Evolutionary conservation across 1,284 basidiomycete species (phyloP), one percentile per base, ranked within the genome.

Genomic region (Ganoderma leucocontextum): DNA sequence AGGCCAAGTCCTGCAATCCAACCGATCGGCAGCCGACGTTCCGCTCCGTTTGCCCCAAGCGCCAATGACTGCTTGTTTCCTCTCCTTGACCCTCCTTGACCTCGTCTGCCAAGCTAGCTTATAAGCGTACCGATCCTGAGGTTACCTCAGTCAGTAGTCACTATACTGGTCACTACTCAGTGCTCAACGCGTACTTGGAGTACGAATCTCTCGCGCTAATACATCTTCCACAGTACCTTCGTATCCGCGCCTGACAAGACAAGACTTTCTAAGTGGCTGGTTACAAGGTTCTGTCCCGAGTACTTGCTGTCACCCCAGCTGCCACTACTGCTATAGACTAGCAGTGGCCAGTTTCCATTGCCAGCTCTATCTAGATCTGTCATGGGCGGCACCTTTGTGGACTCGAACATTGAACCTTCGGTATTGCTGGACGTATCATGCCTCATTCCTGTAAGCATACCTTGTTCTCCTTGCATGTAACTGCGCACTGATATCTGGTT

Each of bases 21-120:
- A 25, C 52, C 52, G 52, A 55, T 55, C 52, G 52, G 52, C 52
- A 53, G 15, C 52, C 17, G 52, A 33, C 47, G 22, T 35, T 19
- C 52, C 52, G 52, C 52, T 55, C 52, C 25, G 25, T 55, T 13
- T 15, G 29, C 1, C 7, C 22, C 22, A 35, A 35, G 33, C 52
- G 52, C 52, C 52, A 5, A 15, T 13, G 13, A 15, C 52, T 33
- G 33, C 25, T 52, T 47, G 19, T 22, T 47, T 7, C 22, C 47
- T 22, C 47, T 9, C 49, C 25, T 7, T 25, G 6, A 8, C 12
- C 49, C 25, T 13, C 9, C 49, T 29, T 10, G n/a, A 33, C 15
- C 52, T 55, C 29, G 52, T 35, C 52, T 9, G 49, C 25, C 49
- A 25, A 13, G 13, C 52, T 33, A 13, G 39, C 29, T 29, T 39